Base-by-base conservation (phyloP, 2,329 filamentous ascomycete genomes). In the Curvularia spicifera region DNA sequence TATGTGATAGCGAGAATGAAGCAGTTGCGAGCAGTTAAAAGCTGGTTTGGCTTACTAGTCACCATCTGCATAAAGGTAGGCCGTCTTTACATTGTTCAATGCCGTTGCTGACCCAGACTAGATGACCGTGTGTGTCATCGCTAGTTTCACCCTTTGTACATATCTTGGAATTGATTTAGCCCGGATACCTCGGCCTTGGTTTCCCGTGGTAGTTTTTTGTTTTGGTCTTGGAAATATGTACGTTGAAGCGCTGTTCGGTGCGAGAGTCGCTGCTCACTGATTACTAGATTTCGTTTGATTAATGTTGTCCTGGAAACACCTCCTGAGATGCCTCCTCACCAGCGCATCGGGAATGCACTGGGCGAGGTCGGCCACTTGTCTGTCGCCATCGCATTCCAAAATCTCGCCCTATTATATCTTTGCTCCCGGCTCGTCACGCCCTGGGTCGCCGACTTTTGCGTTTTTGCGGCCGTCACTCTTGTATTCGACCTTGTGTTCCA, bases 121-220 rank as follows among this genome's bases (percentile, higher is more conserved):
- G 77, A 88, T 91, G 64, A 79, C 84, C 3, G 84, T 91, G 33
- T 91, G 90, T 15, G 87, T 93, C 67, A 82, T 91, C 76, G 91
- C 90, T 4, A 93, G 90, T 74, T 91, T 94, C 69, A 92, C 90
- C 0, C 82, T 94, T 37, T 93, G 91, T 70, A 89, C 89, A 33
- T 82, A 92, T 45, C 83, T 92, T 62, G 88, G 89, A 61, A 85
- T 93, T 68, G 89, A 93, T 68, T 79, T 94, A 15, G 90, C 89
- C 9, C 87, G 86, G 63, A 89, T 94, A 49, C 91, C 91, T 2
- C 83, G 87, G 59, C 88, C 88, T 51, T 87, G 87, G 35, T 94
- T 93, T 71, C 91, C 91, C 0, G 83, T 91, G 9, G 89, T 91
- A n/a, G 85, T 93, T 8, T 82, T 93, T 39, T 85, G 88, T 39